These are phyloP conservation scores for Penicillium diatomitis DNA, from an alignment of 495 filamentous ascomycete genomes.

Conservation along the genomic window DNA sequence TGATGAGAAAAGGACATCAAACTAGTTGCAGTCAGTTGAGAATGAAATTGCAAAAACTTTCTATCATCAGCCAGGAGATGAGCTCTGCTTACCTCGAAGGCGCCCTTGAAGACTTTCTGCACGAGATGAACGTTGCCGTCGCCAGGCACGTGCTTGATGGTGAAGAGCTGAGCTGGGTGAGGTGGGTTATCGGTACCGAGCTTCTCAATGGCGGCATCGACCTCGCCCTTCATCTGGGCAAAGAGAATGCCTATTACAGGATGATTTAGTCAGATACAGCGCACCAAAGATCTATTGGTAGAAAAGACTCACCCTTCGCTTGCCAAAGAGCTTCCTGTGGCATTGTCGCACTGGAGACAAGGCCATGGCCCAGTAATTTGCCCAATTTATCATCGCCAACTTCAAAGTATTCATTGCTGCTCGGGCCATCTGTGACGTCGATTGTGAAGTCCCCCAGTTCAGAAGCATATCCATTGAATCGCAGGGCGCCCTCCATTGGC, in stretches of 20 bases:
- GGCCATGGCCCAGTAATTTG: slow-evolving; percentile 65
- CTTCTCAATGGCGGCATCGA: slow-evolving; percentile 58
- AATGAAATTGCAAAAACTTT: slow-evolving; percentile 3
- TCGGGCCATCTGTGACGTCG: slow-evolving; percentile 61
- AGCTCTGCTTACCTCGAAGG: slow-evolving; percentile 54
- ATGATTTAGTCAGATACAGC: slow-evolving; percentile 2
- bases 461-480: slow-evolving; percentile 61
- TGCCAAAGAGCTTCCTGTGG: slow-evolving; percentile 74
- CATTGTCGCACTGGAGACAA: slow-evolving; percentile 63
- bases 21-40: slow-evolving; percentile 34
- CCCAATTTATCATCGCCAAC: slow-evolving; percentile 56
- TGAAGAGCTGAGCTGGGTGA: slow-evolving; percentile 80
- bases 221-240: slow-evolving; percentile 62
- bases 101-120: slow-evolving; percentile 85
- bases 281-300: neutral
- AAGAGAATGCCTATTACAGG: slow-evolving; percentile 51
- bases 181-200: slow-evolving; percentile 65
- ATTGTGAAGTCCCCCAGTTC: slow-evolving; percentile 81
- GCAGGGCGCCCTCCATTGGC: slow-evolving; percentile 65
- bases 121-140: slow-evolving; percentile 78
- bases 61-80: neutral
- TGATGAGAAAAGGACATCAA: slow-evolving; percentile 88
- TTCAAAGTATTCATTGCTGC: slow-evolving; percentile 51
- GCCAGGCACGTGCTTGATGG: slow-evolving; percentile 57
- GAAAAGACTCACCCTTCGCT: slow-evolving; percentile 49